Conservation (phyloP, 495 filamentous ascomycete species). For the Extremus antarcticus region DNA sequence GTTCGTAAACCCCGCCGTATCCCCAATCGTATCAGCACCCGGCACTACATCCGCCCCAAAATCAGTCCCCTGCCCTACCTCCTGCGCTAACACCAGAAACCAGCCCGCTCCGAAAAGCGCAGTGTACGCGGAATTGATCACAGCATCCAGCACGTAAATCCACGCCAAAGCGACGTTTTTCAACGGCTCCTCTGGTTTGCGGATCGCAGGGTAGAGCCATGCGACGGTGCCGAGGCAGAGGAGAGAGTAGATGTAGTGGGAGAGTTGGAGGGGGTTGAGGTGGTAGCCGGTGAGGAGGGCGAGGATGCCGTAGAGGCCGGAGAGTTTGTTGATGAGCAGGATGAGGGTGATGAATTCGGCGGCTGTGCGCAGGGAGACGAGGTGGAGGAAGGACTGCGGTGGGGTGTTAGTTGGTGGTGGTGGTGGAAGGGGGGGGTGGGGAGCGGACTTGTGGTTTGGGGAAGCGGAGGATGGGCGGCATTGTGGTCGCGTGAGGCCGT, state of each 20-base stretch:
- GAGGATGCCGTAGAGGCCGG: constrained; percentile 78
- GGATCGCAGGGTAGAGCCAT: constrained; percentile 51
- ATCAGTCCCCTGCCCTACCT: constrained; percentile 31
- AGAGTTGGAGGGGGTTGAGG: constrained; percentile 31
- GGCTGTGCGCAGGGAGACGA: constrained; percentile 76
- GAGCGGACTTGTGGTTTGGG: neutral
- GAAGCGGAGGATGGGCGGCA: constrained; percentile 3
- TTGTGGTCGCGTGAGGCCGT: neutral
- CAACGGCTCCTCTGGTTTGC: constrained; percentile 16
- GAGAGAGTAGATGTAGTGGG: constrained; percentile 70
- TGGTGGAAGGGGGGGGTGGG: neutral
- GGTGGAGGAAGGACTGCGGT: constrained; percentile 51
- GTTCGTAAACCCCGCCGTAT: constrained; percentile 58
- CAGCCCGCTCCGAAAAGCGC: constrained; percentile 67
- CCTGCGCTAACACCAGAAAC: constrained; percentile 60
- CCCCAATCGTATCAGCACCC: constrained; percentile 42
- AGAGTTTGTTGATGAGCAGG: constrained; percentile 76
- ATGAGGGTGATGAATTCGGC: constrained; percentile 69
- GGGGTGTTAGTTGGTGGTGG: neutral
- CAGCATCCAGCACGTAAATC: constrained; percentile 61
- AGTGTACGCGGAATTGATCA: constrained; percentile 69
- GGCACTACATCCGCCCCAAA: constrained; percentile 2
- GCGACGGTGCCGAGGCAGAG: constrained; percentile 48
- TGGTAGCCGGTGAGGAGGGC: constrained; percentile 45
- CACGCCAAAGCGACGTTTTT: constrained; percentile 35